These are phyloP conservation scores for Arabis alpina DNA, from an alignment of 345 rosid genomes.

Conservation along the genomic window DNA sequence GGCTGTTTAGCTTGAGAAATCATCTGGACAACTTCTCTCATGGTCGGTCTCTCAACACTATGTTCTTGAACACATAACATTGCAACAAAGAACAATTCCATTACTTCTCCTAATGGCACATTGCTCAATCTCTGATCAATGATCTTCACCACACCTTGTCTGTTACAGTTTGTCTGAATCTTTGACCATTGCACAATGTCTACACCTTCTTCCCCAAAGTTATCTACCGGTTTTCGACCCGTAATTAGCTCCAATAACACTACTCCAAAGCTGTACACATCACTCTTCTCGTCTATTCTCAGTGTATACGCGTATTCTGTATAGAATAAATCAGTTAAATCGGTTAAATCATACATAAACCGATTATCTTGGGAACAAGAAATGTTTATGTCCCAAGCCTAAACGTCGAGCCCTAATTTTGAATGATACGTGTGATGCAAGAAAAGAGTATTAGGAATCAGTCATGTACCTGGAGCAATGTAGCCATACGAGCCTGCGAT, in stretches of 20 bases:
- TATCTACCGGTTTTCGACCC: conserved; percentile 81
- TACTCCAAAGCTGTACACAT: conserved; percentile 92
- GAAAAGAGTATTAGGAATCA: background rate
- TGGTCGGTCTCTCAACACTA: conserved; percentile 89
- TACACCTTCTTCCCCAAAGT: conserved; percentile 78
- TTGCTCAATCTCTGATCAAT: conserved; percentile 62
- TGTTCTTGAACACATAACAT: conserved; percentile 87
- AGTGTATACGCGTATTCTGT: conserved; percentile 90
- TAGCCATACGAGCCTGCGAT: conserved; percentile 96
- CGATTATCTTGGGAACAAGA: no score
- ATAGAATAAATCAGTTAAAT: conserved; percentile 35
- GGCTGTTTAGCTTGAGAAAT: conserved; percentile 72
- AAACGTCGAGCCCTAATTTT: background rate
- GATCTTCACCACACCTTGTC: conserved; percentile 63
- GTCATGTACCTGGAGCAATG: conserved; percentile 88
- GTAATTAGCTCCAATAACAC: conserved; percentile 78
- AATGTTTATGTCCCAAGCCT: background rate
- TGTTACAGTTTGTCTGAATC: conserved; percentile 57
- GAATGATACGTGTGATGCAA: conserved; percentile 10
- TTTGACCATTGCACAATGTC: conserved; percentile 94
- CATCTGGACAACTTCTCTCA: conserved; percentile 96
- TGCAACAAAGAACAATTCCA: conserved; percentile 84
- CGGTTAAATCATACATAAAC: conserved; percentile 33
- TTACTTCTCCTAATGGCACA: conserved; percentile 68
- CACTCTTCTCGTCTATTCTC: conserved; percentile 88